A percentile compares a stretch with the other conserved stretches of the same genome.
Conservation (phyloP, 2,329 filamentous ascomycete species). For the Colletotrichum australisinense region DNA sequence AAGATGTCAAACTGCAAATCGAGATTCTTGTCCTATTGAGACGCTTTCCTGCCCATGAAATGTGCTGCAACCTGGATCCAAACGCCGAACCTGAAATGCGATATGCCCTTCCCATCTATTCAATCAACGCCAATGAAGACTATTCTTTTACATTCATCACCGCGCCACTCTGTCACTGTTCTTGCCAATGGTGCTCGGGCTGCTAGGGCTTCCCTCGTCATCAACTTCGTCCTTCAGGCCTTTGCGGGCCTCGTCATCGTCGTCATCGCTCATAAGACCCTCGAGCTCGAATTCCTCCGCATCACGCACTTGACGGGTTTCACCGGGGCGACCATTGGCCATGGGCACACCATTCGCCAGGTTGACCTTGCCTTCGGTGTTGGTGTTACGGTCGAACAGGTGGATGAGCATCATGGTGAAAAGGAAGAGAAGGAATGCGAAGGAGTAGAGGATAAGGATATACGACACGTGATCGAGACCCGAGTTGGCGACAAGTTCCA, state of each 20-base stretch:
- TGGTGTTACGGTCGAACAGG: conserved; percentile 77
- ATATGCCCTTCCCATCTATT: conserved; percentile 30
- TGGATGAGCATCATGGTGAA: conserved; percentile 89
- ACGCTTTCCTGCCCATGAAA: conserved; percentile 21
- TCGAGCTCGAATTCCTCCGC: conserved; percentile 90
- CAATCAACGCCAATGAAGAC: neutral
- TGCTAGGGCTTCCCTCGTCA: conserved; percentile 57
- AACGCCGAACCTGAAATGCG: conserved; percentile 28
- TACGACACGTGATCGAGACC: conserved; percentile 91
- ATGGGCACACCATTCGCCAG: conserved; percentile 49
- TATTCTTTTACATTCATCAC: conserved; percentile 5
- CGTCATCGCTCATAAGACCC: conserved; percentile 84
- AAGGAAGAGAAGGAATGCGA: conserved; percentile 91
- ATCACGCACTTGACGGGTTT: conserved; percentile 73
- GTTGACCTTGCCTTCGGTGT: conserved; percentile 51
- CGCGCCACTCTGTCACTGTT: conserved; percentile 52
- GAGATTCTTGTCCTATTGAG: conserved; percentile 19
- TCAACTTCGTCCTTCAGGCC: conserved; percentile 80
- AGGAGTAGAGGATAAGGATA: conserved; percentile 88
- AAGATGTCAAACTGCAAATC: neutral
- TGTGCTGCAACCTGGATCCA: conserved; percentile 18
- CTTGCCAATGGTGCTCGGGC: conserved; percentile 56
- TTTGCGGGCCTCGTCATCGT: conserved; percentile 65
- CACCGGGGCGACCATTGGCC: conserved; percentile 48
- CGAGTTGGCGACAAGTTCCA: conserved; percentile 79